Percentiles rank a stretch among this genome's conserved stretches.
These are phyloP conservation scores for Saccharomyces hybrid DNA, from an alignment of 1,139 yeast species.

Conservation along the genomic window DNA sequence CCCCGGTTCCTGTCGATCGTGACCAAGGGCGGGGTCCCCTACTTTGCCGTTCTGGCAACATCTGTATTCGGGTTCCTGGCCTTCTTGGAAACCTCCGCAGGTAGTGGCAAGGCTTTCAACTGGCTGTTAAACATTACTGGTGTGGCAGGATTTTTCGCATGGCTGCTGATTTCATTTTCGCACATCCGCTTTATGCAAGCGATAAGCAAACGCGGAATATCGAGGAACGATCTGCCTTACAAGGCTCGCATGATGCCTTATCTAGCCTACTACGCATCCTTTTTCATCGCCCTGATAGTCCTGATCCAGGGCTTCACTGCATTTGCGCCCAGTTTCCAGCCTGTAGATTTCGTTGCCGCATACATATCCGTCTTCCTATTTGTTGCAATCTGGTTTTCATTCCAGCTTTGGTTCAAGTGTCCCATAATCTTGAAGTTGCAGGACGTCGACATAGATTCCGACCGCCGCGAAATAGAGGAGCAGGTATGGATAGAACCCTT, in stretches of 20 bases:
- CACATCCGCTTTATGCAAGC: conserved; percentile 65
- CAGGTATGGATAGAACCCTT: neutral
- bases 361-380: conserved; percentile 49
- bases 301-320: conserved; percentile 38
- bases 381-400: conserved; percentile 38
- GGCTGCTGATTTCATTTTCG: conserved; percentile 61
- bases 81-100: conserved; percentile 50
- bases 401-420: conserved; percentile 41
- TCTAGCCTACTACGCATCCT: conserved; percentile 48
- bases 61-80: conserved; percentile 59
- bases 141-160: conserved; percentile 65
- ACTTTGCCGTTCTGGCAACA: conserved; percentile 49
- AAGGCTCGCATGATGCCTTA: conserved; percentile 57
- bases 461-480: conserved; percentile 47
- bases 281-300: conserved; percentile 45
- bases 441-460: conserved; percentile 53
- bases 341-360: conserved; percentile 52
- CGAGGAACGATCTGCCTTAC: conserved; percentile 60
- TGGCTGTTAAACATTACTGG: conserved; percentile 82
- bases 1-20: conserved; percentile 49
- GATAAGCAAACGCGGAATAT: conserved; percentile 49
- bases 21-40: conserved; percentile 62
- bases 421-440: conserved; percentile 38
- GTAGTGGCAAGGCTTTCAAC: conserved; percentile 63
- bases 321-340: conserved; percentile 38